Percentiles rank a stretch among this genome's conserved stretches.
phyloP scores from a whole-genome alignment of 2,329 filamentous ascomycete genomes.

The Remersonia thermophila region DNA sequence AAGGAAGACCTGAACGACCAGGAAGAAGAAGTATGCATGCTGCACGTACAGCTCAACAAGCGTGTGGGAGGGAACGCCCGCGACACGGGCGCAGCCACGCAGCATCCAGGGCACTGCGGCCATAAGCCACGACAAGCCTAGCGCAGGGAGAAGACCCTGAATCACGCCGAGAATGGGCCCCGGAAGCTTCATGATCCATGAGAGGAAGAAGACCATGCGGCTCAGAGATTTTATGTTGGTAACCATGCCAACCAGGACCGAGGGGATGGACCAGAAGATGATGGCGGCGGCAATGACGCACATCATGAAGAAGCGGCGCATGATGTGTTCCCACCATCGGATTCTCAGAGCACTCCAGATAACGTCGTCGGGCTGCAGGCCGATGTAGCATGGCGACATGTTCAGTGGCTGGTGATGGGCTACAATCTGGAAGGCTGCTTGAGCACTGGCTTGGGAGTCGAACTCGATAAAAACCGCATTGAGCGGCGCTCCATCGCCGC shows the following conservation, averaged over 20 bases:
- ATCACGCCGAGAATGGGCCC: constrained; percentile 59
- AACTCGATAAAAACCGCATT: constrained; percentile 91
- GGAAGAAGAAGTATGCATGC: constrained; percentile 68
- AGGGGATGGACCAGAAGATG: constrained; percentile 70
- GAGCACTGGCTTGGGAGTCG: constrained; percentile 66
- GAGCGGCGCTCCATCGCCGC: constrained; percentile 50
- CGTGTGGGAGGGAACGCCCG: constrained; percentile 58
- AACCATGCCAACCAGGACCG: constrained; percentile 70
- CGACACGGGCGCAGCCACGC: constrained; percentile 56
- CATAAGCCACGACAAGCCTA: constrained; percentile 73
- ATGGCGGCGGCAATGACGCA: constrained; percentile 60
- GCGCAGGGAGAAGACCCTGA: constrained; percentile 67
- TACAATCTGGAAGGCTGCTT: constrained; percentile 71
- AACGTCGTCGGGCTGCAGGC: constrained; percentile 66
- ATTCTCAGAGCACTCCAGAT: constrained; percentile 70
- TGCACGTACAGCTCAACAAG: constrained; percentile 66
- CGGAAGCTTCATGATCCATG: constrained; percentile 64
- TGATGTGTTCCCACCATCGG: constrained; percentile 61
- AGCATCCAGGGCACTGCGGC: constrained; percentile 68
- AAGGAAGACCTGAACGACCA: constrained; percentile 75
- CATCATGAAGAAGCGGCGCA: constrained; percentile 53
- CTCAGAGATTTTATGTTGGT: constrained; percentile 69
- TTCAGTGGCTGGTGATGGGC: constrained; percentile 71
- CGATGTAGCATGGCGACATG: constrained; percentile 76
- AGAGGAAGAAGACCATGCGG: constrained; percentile 52